Base-by-base conservation (phyloP, 305 asterid genomes). In the Solanum hybrid region DNA sequence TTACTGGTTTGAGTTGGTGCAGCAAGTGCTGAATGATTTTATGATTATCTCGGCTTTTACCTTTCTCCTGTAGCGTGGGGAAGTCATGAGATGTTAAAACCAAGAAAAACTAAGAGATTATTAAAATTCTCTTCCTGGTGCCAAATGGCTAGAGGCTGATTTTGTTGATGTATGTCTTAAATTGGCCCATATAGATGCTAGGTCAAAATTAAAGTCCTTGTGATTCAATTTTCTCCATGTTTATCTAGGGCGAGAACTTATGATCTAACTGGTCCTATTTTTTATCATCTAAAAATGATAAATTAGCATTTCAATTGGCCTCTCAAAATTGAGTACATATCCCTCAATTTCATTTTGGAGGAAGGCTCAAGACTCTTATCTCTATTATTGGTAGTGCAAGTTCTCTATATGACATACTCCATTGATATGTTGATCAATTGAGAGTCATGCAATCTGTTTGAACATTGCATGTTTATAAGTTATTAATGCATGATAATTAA, bases 1-100 rank as follows among this genome's bases (percentile, higher is more conserved):
- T 31, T 68, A 87, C 32, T 45, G 76, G 86, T 81, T 73, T 86
- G 87, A 29, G 90, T 82, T 89, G 87, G 73, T 90, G 92, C 92
- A 84, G 87, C 70, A 32, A 24, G 36, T 91, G 84, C 80, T 84
- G 83, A 87, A 75, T 80, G 90, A 65, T 75, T 88, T 87, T 89
- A 87, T 90, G 88, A 57, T 89, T 81, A 88, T 92, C 90, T 90
- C 57, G 8, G 37, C 87, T 82, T 41, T 41, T 82, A 39, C 32
- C 36, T 39, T 41, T 82, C 72, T 39, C 72, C 87, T 17, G 72
- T 82, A 26, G 51, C 32, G 9, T 39, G 37, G 72, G 61, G 72
- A 24, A 82, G 37, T 39, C 70, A 39, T 7, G 34, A 82, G 36
- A 82, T 82, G 36, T 26, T 82, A 26, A 37, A 38, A 27, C 26